Base-by-base conservation (phyloP, 495 filamentous ascomycete genomes). In the Talaromyces thailandensis region DNA sequence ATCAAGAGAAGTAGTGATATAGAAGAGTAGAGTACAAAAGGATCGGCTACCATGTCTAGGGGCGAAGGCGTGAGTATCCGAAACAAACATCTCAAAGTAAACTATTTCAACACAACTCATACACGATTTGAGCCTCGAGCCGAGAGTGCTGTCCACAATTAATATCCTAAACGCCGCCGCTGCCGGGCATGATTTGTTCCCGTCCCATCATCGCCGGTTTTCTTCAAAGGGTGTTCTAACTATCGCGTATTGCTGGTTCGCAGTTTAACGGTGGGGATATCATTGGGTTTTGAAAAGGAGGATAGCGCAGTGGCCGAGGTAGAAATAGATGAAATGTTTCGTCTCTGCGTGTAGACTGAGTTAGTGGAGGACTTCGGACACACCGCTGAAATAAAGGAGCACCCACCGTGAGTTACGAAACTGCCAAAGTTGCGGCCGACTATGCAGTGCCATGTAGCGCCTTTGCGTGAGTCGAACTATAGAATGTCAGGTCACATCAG, bases 261-360 rank as follows among this genome's bases (percentile, higher is more conserved):
- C 3, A 31, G n/a, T 35, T 18, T 59, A 14, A 35, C 24, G 21
- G 25, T 21, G 50, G 28, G 26, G 50, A 24, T 55, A 60, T 78
- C 84, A 97, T 82, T 97, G 93, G 25, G 94, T 99, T 85, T 99
- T 99, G 85, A 98, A 99, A 60, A 99, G 86, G 50, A 99, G 87
- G 69, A 99, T 97, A 21, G 94, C 94, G 73, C 91, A 96, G 81
- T 97, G 94, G 56, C 94, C 94, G 63, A 98, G 90, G 78, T 98
- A 98, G 83, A 99, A 99, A 81, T 99, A 99, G 72, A 98, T 97
- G 80, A 99, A 99, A 76, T 99, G 94, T 77, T 96, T 96, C 45
- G 94, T 97, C 73, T 99, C 93, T 97, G 78, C 4, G 26, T 21
- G 16, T 48, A 18, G 43, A 21, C 16, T 55, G 29, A 52, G 23